These are phyloP conservation scores for Castanea mollissima DNA, from an alignment of 306 rosid genomes.

Conservation along the genomic window DNA sequence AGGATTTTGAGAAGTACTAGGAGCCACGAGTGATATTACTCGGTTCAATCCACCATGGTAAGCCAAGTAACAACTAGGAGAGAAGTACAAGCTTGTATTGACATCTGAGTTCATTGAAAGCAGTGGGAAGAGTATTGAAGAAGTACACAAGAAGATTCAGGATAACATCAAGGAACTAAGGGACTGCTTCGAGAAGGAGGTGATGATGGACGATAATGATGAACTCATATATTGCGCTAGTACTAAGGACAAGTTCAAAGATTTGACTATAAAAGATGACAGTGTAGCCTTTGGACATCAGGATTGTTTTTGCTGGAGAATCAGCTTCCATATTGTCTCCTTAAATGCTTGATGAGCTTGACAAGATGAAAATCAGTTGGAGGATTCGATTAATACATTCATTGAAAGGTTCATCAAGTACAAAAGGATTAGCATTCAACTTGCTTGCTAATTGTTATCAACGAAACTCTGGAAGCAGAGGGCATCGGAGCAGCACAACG, in stretches of 20 bases:
- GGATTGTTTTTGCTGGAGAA: too few relatives aligned
- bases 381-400: background rate
- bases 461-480: too few relatives aligned
- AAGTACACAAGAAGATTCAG: background rate
- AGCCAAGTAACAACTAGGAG: background rate
- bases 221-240: background rate
- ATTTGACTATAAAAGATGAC: background rate
- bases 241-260: background rate
- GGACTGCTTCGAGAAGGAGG: constrained; percentile 1
- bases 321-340: background rate
- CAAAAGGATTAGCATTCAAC: too few relatives aligned
- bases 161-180: background rate
- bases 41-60: too few relatives aligned
- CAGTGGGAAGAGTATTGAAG: background rate
- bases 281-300: background rate
- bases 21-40: constrained; percentile 6
- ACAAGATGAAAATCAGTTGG: background rate
- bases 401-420: background rate
- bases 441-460: too few relatives aligned
- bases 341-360: background rate
- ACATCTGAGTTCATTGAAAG: background rate
- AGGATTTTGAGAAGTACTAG: background rate
- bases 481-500: too few relatives aligned
- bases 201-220: background rate
- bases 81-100: constrained; percentile 5